A percentile compares a stretch with the other conserved stretches of the same genome.
Conservation (phyloP, 106 monocot genomes). For the Alisma plantagoaquatica region DNA sequence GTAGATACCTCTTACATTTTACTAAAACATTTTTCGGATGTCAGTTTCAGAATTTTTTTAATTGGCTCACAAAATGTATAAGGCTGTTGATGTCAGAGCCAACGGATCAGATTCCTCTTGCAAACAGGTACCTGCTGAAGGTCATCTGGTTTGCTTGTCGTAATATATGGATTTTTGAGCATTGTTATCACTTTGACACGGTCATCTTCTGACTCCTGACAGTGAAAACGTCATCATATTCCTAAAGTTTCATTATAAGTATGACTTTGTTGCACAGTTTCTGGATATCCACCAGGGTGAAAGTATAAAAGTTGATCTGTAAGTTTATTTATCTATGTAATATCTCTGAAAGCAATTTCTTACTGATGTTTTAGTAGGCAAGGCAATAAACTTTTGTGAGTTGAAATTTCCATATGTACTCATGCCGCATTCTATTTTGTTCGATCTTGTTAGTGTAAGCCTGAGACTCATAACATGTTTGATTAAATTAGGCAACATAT, state of each 20-base stretch:
- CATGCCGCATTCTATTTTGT: no score
- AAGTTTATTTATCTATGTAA: conserved; percentile 24
- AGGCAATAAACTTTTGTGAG: no score
- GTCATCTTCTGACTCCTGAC: not conserved
- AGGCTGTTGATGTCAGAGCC: conserved; percentile 66
- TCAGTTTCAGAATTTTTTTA: conserved; percentile 98
- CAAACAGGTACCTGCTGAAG: conserved; percentile 41
- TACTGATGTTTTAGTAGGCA: no score
- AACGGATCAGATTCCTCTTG: conserved; percentile 50
- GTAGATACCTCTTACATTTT: not conserved
- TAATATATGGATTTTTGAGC: not conserved
- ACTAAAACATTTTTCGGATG: not conserved
- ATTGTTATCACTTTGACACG: not conserved
- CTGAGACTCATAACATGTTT: no score
- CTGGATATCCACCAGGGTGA: conserved; percentile 36
- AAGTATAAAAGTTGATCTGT: conserved; percentile 55
- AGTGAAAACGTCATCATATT: conserved; percentile 84
- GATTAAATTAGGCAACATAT: no score
- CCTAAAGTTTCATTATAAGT: conserved; percentile 68
- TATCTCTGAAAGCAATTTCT: no score
- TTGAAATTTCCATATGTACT: no score
- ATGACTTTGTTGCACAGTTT: conserved; percentile 66
- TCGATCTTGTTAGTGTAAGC: no score
- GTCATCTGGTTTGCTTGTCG: not conserved
- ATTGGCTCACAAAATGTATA: conserved; percentile 75